These are phyloP conservation scores for Colletotrichum gloeosporioides DNA, from an alignment of 2,329 filamentous ascomycete species.

Conservation along the genomic window DNA sequence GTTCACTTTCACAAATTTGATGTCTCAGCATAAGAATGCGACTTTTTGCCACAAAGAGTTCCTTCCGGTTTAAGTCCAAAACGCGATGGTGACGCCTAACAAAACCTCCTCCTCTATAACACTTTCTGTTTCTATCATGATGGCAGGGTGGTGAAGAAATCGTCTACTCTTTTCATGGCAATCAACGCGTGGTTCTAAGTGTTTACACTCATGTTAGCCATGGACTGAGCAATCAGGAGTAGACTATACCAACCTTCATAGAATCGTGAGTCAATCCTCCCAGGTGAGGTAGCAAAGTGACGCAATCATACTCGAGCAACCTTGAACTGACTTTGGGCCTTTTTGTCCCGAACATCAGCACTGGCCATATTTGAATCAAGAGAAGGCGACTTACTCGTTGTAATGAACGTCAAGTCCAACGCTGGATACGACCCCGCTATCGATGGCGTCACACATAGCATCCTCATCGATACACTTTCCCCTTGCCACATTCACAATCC, in stretches of 20 bases:
- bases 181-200: background rate
- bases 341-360: background rate
- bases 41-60: too few species aligned
- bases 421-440: constrained; percentile 9
- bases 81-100: background rate
- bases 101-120: rapidly evolving
- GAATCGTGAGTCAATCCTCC: background rate
- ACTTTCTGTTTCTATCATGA: background rate
- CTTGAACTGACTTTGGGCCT: background rate
- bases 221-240: background rate
- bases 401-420: constrained; percentile 25
- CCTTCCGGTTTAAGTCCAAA: too few species aligned
- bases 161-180: background rate
- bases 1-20: too few species aligned
- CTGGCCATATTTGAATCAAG: rapidly evolving
- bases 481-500: constrained; percentile 25
- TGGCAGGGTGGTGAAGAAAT: background rate
- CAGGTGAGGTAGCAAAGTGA: background rate
- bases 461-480: constrained; percentile 26
- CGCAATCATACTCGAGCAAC: background rate
- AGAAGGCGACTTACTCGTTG: constrained; percentile 10
- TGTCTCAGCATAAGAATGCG: too few species aligned
- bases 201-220: rapidly evolving
- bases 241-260: background rate
- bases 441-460: constrained; percentile 22